Base-by-base conservation (phyloP, 1,284 basidiomycete genomes). In the Kwoniella shivajii region DNA sequence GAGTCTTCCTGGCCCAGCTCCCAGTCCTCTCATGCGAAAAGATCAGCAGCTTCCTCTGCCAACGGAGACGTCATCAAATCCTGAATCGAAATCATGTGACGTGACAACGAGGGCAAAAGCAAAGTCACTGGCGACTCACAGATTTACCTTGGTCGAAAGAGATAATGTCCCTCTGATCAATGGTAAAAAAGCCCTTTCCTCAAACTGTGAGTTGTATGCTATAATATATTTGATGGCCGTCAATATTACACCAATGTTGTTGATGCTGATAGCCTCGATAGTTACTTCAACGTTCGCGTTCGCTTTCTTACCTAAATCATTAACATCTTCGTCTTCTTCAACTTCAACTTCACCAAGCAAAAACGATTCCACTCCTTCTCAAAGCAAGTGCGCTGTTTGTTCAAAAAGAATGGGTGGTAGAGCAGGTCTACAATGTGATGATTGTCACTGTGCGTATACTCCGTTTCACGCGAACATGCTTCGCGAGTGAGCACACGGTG, bases 341-440 rank as follows among this genome's bases (percentile, higher is more conserved):
- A 37, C 29, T 24, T 6, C n/a, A 11, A 26, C 39, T 1, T 43
- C 41, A 6, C 37, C 37, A 14, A 38, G 26, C 24, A 43, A 34
- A 62, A 53, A 14, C 60, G 64, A 29, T 82, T 85, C 41, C 5
- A 7, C 22, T 3, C 22, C 30, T n/a, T 38, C 46, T 16, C 27
- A 36, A 29, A 30, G 31, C 3, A 91, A 88, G 71, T 94, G 91
- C 69, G 88, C 89, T 71, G 80, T 92, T 9, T 94, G 91, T 69
- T 70, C 74, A 46, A 93, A 92, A 80, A 80, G 88, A 47, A 80
- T 94, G 44, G 90, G 90, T 14, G 88, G 88, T 85, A 90, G 91
- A 70, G 86, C 89, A 20, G 84, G 88, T 29, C 77, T 94, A 29
- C 86, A 90, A 68, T 94, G 92, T 73, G 92, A 95, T 74, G 92